phyloP scores from a whole-genome alignment of 495 filamentous ascomycete species.

The Xylaria bambusicola region DNA sequence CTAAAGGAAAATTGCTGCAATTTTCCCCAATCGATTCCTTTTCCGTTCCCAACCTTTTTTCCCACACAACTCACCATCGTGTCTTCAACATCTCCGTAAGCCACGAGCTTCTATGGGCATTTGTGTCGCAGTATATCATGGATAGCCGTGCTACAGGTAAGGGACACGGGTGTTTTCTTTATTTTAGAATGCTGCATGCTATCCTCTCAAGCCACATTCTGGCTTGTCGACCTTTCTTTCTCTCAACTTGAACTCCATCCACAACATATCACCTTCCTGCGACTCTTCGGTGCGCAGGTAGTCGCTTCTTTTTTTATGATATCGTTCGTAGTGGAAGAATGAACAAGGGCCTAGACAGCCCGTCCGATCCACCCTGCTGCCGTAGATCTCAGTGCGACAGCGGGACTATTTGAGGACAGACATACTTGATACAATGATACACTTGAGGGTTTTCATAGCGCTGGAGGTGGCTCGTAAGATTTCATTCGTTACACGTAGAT shows the following conservation, averaged over 20 bases:
- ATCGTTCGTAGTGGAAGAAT: slow-evolving; percentile 62
- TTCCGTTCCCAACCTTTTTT: neutral
- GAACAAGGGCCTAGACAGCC: slow-evolving; percentile 62
- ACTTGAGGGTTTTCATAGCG: neutral
- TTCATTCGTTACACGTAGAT: slow-evolving; percentile 2
- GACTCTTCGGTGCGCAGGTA: slow-evolving; percentile 52
- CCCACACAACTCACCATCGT: too few relatives aligned
- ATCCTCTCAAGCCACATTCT: too few relatives aligned
- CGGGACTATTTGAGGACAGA: slow-evolving; percentile 63
- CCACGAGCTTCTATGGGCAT: neutral
- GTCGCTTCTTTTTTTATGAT: slow-evolving; percentile 49
- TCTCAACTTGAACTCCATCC: slow-evolving; percentile 29
- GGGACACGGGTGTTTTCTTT: neutral
- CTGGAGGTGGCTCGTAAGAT: neutral
- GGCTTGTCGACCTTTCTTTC: neutral
- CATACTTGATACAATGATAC: slow-evolving; percentile 28
- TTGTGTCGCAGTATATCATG: neutral
- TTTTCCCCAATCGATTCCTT: neutral
- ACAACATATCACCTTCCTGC: slow-evolving; percentile 60
- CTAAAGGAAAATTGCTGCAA: neutral
- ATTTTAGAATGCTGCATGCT: neutral
- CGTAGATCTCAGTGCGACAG: slow-evolving; percentile 49
- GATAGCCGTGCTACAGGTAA: neutral
- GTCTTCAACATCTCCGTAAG: neutral
- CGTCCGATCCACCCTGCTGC: slow-evolving; percentile 63